Base-by-base conservation (phyloP, 78 protist genomes). In the Speleostelium caveatum region DNA sequence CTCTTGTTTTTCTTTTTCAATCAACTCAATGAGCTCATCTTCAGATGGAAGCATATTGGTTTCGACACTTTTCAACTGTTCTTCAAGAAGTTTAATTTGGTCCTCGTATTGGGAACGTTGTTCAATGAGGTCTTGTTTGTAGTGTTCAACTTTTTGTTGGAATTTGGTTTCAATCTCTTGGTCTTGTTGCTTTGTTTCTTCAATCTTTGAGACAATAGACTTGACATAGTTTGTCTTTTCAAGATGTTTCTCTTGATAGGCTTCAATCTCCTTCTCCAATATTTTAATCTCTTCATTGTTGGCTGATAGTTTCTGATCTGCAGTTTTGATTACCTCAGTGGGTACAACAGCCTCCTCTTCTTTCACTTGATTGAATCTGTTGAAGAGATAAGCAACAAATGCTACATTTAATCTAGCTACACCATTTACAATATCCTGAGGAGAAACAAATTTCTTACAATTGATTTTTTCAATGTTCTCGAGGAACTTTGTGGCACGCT, bases 331-430 rank as follows among this genome's bases (percentile, higher is more conserved):
- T 22, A 83, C 62, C 67, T 83, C 66, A 1, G 71, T 35, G 28
- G 91, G 80, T 51, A 76, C 73, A 21, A 69, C 71, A 8, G 91
- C 62, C 22, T 59, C 75, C n/a, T 75, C 86, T 39, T 86, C 92
- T 3, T 42, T 56, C 3, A 41, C 85, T 49, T 78, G 86, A 78
- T 88, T 88, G 59, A 88, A 88, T 36, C 73, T 53, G 79, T 93
- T 95, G 93, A 95, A 96, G 33, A 97, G 10, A 21, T 94, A 78
- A 1, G 98, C 98, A 19, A 96, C 78, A 36, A 96, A 96, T 26
- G 97, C 97, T 38, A 94, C 33, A 88, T 97, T 97, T 61, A 97
- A 77, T 38, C 95, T 69, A 35, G 69, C 77, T 75, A 95, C 94
- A 12, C 93, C 98, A 63, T 3, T 58, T 21, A 62, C 38, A 51